Conservation (phyloP, 2,329 filamentous ascomycete genomes). For the Penicillium freii region DNA sequence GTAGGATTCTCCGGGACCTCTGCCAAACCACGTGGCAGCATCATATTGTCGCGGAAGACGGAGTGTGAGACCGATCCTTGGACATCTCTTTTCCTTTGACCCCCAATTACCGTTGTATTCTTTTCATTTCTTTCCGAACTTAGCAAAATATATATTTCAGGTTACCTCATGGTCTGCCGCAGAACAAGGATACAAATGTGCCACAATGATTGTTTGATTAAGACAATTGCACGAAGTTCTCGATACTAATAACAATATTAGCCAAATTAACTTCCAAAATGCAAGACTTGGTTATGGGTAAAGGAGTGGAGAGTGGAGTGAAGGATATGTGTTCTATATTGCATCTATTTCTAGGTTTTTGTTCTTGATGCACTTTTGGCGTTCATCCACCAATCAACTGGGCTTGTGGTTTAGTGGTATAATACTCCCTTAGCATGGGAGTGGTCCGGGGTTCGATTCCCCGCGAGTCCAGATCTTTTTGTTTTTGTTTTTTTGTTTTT, state of each 20-base stretch:
- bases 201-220: too few species aligned
- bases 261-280: too few species aligned
- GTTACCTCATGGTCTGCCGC: too few species aligned
- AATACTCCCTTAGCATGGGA: conserved; percentile 50
- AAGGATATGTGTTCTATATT: too few species aligned
- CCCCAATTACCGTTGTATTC: too few species aligned
- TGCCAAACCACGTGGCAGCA: conserved; percentile 59
- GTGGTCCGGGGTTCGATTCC: conserved; percentile 52
- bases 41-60: conserved; percentile 50
- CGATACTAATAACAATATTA: too few species aligned
- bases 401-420: conserved; percentile 50
- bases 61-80: conserved; percentile 62
- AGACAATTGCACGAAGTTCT: too few species aligned
- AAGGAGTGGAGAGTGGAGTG: too few species aligned
- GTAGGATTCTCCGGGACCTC: conserved; percentile 65
- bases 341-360: rapidly evolving
- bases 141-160: too few species aligned
- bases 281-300: too few species aligned
- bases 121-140: rapidly evolving
- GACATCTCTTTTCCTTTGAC: too few species aligned
- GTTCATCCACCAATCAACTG: background rate
- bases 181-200: rapidly evolving
- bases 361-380: background rate
- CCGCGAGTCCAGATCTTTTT: conserved; percentile 43
- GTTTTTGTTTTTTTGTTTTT: background rate